Evolutionary conservation across 2,329 filamentous ascomycete species (phyloP).

Genomic region (Fusarium sp.): DNA sequence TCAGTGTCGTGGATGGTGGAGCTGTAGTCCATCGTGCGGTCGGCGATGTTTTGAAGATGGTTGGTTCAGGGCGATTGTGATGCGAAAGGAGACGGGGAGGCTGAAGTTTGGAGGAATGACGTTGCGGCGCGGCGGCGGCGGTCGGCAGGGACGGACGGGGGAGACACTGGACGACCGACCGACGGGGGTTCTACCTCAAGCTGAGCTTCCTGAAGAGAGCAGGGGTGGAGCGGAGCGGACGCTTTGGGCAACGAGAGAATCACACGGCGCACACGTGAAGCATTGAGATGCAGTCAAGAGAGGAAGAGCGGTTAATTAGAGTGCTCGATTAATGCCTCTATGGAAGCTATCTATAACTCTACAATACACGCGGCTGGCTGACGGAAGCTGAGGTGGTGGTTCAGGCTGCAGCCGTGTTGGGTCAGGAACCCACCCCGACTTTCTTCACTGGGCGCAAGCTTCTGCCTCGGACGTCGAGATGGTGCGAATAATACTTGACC

Average conservation of each 20-base stretch:
- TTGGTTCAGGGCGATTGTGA: conserved; percentile 20
- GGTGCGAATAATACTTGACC: background rate
- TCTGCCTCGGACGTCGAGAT: background rate
- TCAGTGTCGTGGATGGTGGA: conserved; percentile 66
- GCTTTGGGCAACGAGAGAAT: conserved; percentile 16
- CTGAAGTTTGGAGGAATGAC: conserved; percentile 31
- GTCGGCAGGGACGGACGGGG: conserved; percentile 37
- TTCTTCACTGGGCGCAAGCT: conserved; percentile 20
- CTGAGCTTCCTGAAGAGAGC: background rate
- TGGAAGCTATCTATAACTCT: background rate
- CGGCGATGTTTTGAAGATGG: conserved; percentile 14
- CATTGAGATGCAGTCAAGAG: conserved; percentile 4
- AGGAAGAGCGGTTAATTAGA: background rate
- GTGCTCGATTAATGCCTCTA: background rate
- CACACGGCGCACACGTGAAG: conserved; percentile 6
- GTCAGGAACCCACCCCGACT: conserved; percentile 6
- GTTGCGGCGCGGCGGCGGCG: conserved; percentile 36
- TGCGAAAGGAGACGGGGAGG: conserved; percentile 13
- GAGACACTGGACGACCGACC: background rate
- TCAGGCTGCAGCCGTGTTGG: conserved; percentile 33
- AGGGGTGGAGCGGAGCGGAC: conserved; percentile 23
- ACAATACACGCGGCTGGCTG: conserved; percentile 26
- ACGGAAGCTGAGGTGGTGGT: conserved; percentile 39
- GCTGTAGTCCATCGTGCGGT: conserved; percentile 67
- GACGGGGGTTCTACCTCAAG: conserved; percentile 3